phyloP scores from a whole-genome alignment of 1,139 yeast species.

The Kodamaea ohmeri region DNA sequence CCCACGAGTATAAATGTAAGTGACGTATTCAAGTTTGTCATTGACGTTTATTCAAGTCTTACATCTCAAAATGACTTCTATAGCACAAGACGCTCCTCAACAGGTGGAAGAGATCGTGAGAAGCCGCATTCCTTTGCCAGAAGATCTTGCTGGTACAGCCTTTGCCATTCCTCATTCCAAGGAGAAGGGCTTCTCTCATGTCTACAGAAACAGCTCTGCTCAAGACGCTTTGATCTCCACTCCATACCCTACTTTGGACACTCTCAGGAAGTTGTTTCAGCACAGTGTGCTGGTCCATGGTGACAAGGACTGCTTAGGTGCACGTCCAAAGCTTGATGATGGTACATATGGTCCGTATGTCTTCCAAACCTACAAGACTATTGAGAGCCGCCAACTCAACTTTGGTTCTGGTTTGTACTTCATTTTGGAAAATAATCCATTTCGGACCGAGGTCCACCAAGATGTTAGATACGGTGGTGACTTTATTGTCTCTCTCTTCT shows the following conservation, averaged over 20 bases:
- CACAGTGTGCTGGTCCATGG: conserved; percentile 36
- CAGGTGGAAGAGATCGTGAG: conserved; percentile 4
- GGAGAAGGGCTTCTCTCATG: conserved; percentile 48
- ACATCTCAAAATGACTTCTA: conserved; percentile 7
- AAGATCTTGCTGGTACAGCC: conserved; percentile 12
- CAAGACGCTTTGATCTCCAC: conserved; percentile 37
- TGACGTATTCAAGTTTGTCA: not conserved
- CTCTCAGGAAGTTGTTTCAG: conserved; percentile 50
- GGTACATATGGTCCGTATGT: conserved; percentile 46
- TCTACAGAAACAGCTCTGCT: conserved; percentile 48
- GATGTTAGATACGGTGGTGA: conserved; percentile 26
- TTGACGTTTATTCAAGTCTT: too few relatives aligned
- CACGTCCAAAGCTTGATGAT: conserved; percentile 36
- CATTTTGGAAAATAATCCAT: conserved; percentile 46
- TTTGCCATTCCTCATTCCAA: conserved; percentile 46
- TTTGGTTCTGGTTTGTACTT: conserved; percentile 67
- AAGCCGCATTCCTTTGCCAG: conserved; percentile 3
- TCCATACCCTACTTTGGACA: conserved; percentile 50
- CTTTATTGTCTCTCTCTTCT: conserved; percentile 54
- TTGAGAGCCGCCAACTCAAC: conserved; percentile 41
- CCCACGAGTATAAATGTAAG: conserved; percentile 1
- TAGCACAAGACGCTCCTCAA: conserved; percentile 7
- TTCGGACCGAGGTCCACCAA: conserved; percentile 27
- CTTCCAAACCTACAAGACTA: conserved; percentile 45
- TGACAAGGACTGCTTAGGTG: conserved; percentile 49